Base-by-base conservation (phyloP, 768 basidiomycete species). In the Tricholoma hemisulphureum region DNA sequence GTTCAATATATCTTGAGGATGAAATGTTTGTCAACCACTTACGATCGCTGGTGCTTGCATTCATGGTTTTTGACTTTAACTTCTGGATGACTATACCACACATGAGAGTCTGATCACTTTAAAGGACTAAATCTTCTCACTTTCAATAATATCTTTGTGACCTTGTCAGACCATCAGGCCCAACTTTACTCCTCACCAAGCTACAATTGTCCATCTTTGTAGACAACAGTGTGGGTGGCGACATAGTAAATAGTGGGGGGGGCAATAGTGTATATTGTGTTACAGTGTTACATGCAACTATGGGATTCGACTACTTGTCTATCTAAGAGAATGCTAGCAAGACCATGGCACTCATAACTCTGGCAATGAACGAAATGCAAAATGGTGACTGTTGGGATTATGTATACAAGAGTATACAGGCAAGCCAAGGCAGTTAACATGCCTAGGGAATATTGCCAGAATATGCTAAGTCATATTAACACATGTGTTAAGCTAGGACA, bases 51-150 rank as follows among this genome's bases (percentile, higher is more conserved):
- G 46, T n/a, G 20, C n/a, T 48, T n/a, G 16, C n/a, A 21, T 48
- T 48, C 46, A 48, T 20, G n/a, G 46, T 48, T 48, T 48, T 48
- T 48, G 46, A 29, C 46, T 48, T 48, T 48, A 48, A 48, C 46
- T 48, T 48, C 46, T 48, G 46, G 46, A 48, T 48, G 46, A 48
- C 46, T 48, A 48, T 48, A 48, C 23, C n/a, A 48, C 16, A 29
- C n/a, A 9, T 48, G 28, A 48, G 46, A 48, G 21, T 48, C 6
- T 48, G 46, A 48, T 11, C 46, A 48, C 34, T 48, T 48, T 20
- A 48, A 48, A 48, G n/a, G 46, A 48, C n/a, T 20, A 21, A 8
- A 48, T 6, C 4, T 29, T 29, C 46, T 23, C n/a, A 48, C 46
- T 48, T 48, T 48, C 46, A 10, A 48, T 48, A 48, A 48, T 48